Evolutionary conservation across 768 basidiomycete species (phyloP).

Genomic region (Rickenella mellea): DNA sequence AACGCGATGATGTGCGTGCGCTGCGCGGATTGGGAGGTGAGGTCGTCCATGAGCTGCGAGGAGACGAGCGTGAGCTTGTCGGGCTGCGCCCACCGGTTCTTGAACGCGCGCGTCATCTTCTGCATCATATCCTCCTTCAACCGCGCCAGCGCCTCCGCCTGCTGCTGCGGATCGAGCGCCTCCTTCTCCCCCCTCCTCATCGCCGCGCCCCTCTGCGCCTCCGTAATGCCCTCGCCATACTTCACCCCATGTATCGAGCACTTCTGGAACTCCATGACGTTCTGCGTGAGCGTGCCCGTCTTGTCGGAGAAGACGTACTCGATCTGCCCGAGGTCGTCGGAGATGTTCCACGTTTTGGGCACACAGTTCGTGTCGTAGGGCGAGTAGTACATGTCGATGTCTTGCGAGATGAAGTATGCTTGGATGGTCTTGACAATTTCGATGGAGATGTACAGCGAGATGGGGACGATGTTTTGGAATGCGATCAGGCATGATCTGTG

Average conservation of each 20-base stretch:
- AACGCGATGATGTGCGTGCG: slow-evolving; percentile 66
- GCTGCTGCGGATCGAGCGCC: slow-evolving; percentile 57
- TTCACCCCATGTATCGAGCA: slow-evolving; percentile 77
- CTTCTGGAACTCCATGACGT: slow-evolving; percentile 97
- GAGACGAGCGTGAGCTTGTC: slow-evolving; percentile 84
- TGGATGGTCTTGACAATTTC: slow-evolving; percentile 98
- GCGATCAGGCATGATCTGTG: slow-evolving; percentile 89
- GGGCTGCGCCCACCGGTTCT: slow-evolving; percentile 76
- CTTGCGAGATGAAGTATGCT: slow-evolving; percentile 93
- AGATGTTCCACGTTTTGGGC: slow-evolving; percentile 98
- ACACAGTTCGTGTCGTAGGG: slow-evolving; percentile 82
- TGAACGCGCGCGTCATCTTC: slow-evolving; percentile 69
- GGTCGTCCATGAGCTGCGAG: slow-evolving; percentile 72
- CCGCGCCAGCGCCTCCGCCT: slow-evolving; percentile 49
- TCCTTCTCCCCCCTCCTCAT: slow-evolving; percentile 70
- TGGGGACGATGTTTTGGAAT: slow-evolving; percentile 96
- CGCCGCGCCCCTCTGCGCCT: slow-evolving; percentile 89
- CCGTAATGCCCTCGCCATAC: slow-evolving; percentile 93
- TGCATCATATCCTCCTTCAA: slow-evolving; percentile 73
- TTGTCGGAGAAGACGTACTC: slow-evolving; percentile 94
- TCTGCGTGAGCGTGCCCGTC: slow-evolving; percentile 95
- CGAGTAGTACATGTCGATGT: slow-evolving; percentile 92
- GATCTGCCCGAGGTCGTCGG: slow-evolving; percentile 96
- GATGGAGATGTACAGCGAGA: slow-evolving; percentile 94
- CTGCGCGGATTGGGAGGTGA: slow-evolving; percentile 50